Evolutionary conservation across 495 filamentous ascomycete species (phyloP), one percentile per base, ranked within the genome.

Genomic region (Annulohypoxylon nitens): DNA sequence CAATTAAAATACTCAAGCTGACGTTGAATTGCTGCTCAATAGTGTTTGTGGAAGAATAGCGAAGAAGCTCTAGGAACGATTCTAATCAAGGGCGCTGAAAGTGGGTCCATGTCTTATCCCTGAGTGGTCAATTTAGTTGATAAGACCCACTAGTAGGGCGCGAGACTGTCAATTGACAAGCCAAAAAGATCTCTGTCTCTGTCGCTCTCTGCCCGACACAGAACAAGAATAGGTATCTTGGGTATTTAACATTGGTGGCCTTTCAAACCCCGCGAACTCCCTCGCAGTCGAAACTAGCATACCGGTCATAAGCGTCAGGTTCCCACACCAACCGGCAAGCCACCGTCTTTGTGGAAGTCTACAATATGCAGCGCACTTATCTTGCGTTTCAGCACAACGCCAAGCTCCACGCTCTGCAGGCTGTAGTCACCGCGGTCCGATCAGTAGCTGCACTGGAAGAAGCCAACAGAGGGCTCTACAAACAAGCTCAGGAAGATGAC

Each of bases 361-460:
- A 67, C 63, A 47, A 61, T 37, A 78, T 80, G 74, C 76, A 78
- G 34, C 78, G 85, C 43, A 90, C 88, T 5, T 79, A 81, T 73
- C 80, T 88, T 18, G 80, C 84, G 25, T 90, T 86, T 71, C 88
- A 89, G 68, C 83, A 88, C 50, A 82, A 90, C 70, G 81, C 83
- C 39, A 81, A 85, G 50, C 84, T 87, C 8, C 78, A 83, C 63
- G 78, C 69, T 11, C 78, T 85, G 25, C 67, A 83, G 26, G 84
- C 84, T 10, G 79, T 79, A 9, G 76, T 89, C 43, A 78, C 76
- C 18, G 78, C 81, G 14, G 77, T 89, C 25, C 74, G 72, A 11
- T 82, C 85, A 41, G 81, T 90, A 70, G 67, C 82, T 1, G 57
- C 73, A 3, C 83, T 89, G 1, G 79, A 83, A 33, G 82, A 85